Evolutionary conservation across 768 basidiomycete genomes (phyloP), one percentile per base, ranked within the genome.

Genomic region (Podaxis mareebaensis): DNA sequence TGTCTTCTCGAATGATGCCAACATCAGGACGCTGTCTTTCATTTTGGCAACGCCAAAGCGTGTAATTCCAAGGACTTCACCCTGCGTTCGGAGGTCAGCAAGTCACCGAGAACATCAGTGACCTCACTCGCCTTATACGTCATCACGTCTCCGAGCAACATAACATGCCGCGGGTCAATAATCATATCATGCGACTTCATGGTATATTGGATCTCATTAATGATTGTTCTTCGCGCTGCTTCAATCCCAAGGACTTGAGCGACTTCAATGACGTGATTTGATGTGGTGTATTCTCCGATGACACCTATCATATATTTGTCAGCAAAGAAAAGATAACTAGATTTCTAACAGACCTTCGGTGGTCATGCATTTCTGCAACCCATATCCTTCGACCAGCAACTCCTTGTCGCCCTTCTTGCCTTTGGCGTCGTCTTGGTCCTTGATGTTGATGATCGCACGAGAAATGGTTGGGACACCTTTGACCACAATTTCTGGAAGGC

Each of bases 11-110:
- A 99, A 99, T 26, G 95, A 97, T 10, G 97, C 97, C 69, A 99
- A 81, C 97, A 99, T 99, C 70, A 99, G 85, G 0, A 98, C 96
- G 70, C 93, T 95, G 76, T 99, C 97, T 76, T 99, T 99, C 95
- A 99, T 99, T 79, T 98, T 98, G 7, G 96, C 93, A 26, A 99
- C 96, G 72, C 97, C 97, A 76, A 99, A 99, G 33, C 97, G 92
- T 6, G 97, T 99, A 74, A 99, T 99, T 51, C 97, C 97, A 57
- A 99, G 79, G 0, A 99, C 95, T 73, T 99, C 96, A 48, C 97
- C 97, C 93, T 96, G 61, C n/a, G 38, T 48, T 72, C 63, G 12
- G 46, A 33, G 22, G 57, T 51, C 44, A 58, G 59, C 15, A 12
- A 15, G 11, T 51, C 10, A 24, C 39, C 39, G 36, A 40, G n/a